Evolutionary conservation across 208 protist genomes (phyloP), one percentile per base, ranked within the genome.

Genomic region (Trypanosoma conorhini): DNA sequence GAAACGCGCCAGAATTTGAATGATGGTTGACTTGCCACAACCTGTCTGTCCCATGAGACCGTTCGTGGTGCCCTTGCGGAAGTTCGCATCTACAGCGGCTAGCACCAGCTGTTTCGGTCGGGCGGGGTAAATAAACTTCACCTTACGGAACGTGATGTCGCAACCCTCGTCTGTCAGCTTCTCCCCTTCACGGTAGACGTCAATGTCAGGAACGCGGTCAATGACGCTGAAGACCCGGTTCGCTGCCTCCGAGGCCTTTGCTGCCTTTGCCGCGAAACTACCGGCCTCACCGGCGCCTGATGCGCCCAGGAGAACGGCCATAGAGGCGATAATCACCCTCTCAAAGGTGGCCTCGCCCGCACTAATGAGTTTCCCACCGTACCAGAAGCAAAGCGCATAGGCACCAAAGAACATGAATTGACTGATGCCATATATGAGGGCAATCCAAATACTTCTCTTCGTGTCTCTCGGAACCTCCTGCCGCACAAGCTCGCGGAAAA

Each of bases 1-100:
- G 65, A 96, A 96, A 46, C 87, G 78, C 13, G 92, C 84, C 30
- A 95, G 71, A 46, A 95, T 69, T 59, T 94, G 87, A 60, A 95
- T 83, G 51, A 94, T 88, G 26, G 91, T 96, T 9, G 89, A 95
- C 79, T 96, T 96, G 22, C 91, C 91, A 60, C 83, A 87, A 15
- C 91, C 91, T 8, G 81, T 91, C 59, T 85, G 75, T 13, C 90
- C 90, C 70, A 94, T 89, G 46, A 94, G 63, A n/a, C 86, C 90
- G 51, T 88, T 89, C 15, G 67, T 64, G 42, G 85, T 80, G 28
- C 72, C 81, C 48, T 71, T 57, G 28, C 30, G n/a, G 31, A 94
- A 80, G 22, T 77, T 54, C 1, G 84, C 31, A 40, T 84, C 50
- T 33, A 87, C 71, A 54, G 72, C 81, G 19, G 64, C 68, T 57